Percentiles rank a stretch among this genome's conserved stretches.
phyloP scores from a whole-genome alignment of 2,329 filamentous ascomycete genomes.

The Penicillium aurantiogriseum region DNA sequence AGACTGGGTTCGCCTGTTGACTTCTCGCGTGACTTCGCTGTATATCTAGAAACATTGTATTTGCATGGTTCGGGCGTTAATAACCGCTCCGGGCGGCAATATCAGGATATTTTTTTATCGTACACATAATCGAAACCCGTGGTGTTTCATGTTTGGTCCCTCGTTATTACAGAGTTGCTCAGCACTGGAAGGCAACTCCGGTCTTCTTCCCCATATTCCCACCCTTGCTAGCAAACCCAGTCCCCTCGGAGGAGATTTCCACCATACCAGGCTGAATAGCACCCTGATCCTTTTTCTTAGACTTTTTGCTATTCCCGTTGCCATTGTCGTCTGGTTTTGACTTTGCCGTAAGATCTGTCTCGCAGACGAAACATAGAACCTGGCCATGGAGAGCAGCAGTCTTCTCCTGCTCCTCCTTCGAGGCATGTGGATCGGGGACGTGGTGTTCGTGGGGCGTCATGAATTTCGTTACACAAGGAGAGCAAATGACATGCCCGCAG shows the following conservation, averaged over 20 bases:
- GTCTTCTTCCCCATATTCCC: constrained; percentile 75
- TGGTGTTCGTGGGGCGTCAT: constrained; percentile 56
- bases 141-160: neutral
- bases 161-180: constrained; percentile 18
- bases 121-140: constrained; percentile 6
- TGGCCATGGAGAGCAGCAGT: constrained; percentile 40
- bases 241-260: constrained; percentile 79
- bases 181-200: constrained; percentile 82
- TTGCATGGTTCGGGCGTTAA: constrained; percentile 29
- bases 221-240: constrained; percentile 87
- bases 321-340: constrained; percentile 26
- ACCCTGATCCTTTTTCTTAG: constrained; percentile 46
- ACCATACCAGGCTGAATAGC: constrained; percentile 70
- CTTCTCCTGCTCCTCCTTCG: constrained; percentile 48
- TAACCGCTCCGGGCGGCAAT: constrained; percentile 11
- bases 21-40: constrained; percentile 13
- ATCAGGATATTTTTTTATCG: constrained; percentile 14
- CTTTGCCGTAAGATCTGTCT: constrained; percentile 65
- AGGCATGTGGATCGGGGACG: constrained; percentile 60
- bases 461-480: constrained; percentile 79
- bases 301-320: constrained; percentile 31
- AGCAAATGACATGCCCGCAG: constrained; percentile 89
- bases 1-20: neutral
- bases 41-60: constrained; percentile 24
- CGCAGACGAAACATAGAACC: constrained; percentile 81